Base-by-base conservation (phyloP, 371 early-diverging fungal species). In the Mucor lusitanicus region DNA sequence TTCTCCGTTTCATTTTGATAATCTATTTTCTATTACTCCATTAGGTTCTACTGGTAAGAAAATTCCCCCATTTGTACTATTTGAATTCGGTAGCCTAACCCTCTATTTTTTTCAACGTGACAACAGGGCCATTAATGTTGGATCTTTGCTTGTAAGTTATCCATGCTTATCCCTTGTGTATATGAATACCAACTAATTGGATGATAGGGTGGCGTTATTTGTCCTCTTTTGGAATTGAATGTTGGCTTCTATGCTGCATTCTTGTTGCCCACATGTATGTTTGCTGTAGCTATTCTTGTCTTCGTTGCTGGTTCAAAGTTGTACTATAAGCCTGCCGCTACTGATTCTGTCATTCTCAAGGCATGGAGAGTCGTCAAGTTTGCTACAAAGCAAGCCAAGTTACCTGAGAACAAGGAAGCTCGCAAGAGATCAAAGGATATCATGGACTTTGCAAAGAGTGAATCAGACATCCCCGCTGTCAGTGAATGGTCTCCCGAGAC, bases 61-160 rank as follows among this genome's bases (percentile, higher is more conserved):
- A 37, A 37, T 37, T 37, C 13, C 37, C 37, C 37, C 5, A 13
- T 13, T 1, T 37, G 37, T 37, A 1, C 1, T 13, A 37, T 37
- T 37, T 5, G 11, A 13, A 13, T 13, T 13, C 11, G 15, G 37
- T 12, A 37, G 37, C 37, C 13, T 13, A 37, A 1, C 37, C 13
- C 13, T 33, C 8, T 33, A 7, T 33, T 33, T 33, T 33, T 37
- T 37, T 37, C 13, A 35, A 5, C 9, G 9, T 9, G 9, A 35
- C 9, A 3, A 35, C 11, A 35, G 35, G 86, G 84, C 90, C 19
- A 90, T 96, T 68, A 94, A 94, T 69, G 70, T 90, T 39, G 93
- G 95, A 19, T 76, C 90, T 9, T 35, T 35, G 35, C 35, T 35
- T 9, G 35, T 35, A 35, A 35, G 9, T 35, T n/a, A 35, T 35